These are phyloP conservation scores for Globisporangium recalcitrans DNA, from an alignment of 352 stramenopile species.

Conservation along the genomic window DNA sequence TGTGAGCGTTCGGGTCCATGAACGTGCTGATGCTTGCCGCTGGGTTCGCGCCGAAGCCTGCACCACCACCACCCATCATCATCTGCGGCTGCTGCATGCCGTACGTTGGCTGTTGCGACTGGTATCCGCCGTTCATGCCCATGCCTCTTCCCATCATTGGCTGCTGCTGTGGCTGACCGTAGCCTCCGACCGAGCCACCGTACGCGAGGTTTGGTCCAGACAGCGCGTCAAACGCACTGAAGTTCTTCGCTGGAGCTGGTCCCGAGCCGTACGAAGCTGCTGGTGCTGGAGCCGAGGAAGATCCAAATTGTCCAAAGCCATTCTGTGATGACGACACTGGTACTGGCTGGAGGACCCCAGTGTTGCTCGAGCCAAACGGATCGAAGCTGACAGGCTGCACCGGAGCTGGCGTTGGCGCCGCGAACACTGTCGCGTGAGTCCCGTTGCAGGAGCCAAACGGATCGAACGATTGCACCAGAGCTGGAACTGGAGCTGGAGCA, in stretches of 20 bases:
- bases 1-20: slow-evolving; percentile 27
- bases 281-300: slow-evolving; percentile 10
- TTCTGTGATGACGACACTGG: background rate
- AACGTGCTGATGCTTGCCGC: slow-evolving; percentile 41
- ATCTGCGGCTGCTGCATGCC: slow-evolving; percentile 23
- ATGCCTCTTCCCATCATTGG: slow-evolving; percentile 25
- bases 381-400: slow-evolving; percentile 12
- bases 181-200: slow-evolving; percentile 12
- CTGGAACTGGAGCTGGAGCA: slow-evolving; percentile 12
- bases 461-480: slow-evolving; percentile 23
- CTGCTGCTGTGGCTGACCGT: slow-evolving; percentile 24
- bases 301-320: slow-evolving; percentile 13
- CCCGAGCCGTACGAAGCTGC: slow-evolving; percentile 2
- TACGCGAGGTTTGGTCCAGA: slow-evolving; percentile 27
- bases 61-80: slow-evolving; percentile 25
- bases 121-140: slow-evolving; percentile 23
- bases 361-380: slow-evolving; percentile 5
- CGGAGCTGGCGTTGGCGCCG: slow-evolving; percentile 11
- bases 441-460: slow-evolving; percentile 23
- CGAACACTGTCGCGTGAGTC: slow-evolving; percentile 17
- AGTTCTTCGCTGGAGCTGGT: slow-evolving; percentile 32
- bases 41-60: slow-evolving; percentile 16
- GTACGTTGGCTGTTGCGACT: slow-evolving; percentile 19
- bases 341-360: background rate
- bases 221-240: slow-evolving; percentile 59